These are phyloP conservation scores for Aspergillus japonicus DNA, from an alignment of 2,329 filamentous ascomycete genomes.

Conservation along the genomic window DNA sequence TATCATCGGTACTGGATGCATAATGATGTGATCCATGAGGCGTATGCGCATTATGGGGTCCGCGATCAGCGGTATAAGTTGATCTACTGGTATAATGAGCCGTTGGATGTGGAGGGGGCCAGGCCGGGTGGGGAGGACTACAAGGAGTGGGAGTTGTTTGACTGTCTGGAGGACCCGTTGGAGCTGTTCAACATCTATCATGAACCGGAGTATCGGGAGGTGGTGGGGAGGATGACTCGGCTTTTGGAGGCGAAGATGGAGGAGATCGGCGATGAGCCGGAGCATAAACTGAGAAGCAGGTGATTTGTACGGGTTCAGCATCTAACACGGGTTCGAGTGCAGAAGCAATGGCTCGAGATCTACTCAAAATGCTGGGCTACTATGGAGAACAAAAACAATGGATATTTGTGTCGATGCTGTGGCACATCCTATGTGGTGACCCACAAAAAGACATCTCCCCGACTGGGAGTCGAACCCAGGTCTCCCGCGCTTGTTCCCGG, in stretches of 20 bases:
- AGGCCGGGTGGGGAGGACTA: conserved; percentile 34
- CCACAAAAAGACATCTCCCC: too few relatives aligned
- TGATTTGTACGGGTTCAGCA: neutral
- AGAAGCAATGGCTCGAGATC: too few relatives aligned
- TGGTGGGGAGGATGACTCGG: conserved; percentile 43
- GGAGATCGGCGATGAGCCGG: conserved; percentile 48
- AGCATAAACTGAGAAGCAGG: neutral
- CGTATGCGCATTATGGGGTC: conserved; percentile 54
- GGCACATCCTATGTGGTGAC: too few relatives aligned
- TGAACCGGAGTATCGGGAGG: conserved; percentile 37
- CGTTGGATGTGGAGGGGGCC: conserved; percentile 48
- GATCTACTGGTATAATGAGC: conserved; percentile 58
- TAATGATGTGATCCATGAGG: conserved; percentile 51
- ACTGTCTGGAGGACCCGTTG: conserved; percentile 52
- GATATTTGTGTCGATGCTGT: too few relatives aligned
- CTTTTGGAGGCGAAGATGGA: conserved; percentile 52
- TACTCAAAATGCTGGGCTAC: too few relatives aligned
- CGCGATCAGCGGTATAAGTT: conserved; percentile 55
- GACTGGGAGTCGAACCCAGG: too few relatives aligned
- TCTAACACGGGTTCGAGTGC: too few relatives aligned
- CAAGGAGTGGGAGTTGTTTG: conserved; percentile 58
- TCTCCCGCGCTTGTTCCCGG: too few relatives aligned
- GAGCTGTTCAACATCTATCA: conserved; percentile 51
- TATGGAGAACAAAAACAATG: too few relatives aligned
- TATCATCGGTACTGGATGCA: conserved; percentile 61